phyloP scores from a whole-genome alignment of 441 rosid genomes.

The Eutrema salsugineum region DNA sequence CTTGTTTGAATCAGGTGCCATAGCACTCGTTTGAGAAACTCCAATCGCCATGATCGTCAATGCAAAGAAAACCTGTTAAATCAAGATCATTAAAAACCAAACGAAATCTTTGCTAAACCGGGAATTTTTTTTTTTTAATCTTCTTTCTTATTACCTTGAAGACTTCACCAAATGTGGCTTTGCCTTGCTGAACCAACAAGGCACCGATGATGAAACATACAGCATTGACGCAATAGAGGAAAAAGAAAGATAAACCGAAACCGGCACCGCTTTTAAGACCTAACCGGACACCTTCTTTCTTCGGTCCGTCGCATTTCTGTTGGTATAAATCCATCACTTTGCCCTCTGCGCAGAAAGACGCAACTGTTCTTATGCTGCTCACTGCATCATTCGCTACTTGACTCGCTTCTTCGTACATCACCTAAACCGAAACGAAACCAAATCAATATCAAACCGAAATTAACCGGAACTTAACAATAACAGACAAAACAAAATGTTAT shows the following conservation, averaged over 20 bases:
- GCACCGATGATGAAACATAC: conserved; percentile 61
- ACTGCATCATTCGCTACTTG: conserved; percentile 31
- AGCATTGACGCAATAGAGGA: conserved; percentile 47
- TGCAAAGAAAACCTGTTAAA: conserved; percentile 66
- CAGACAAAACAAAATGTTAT: not conserved
- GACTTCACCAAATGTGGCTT: conserved; percentile 55
- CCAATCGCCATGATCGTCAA: conserved; percentile 54
- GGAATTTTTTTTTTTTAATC: not conserved
- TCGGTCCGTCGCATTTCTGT: conserved; percentile 56
- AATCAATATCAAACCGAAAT: conserved; percentile 21
- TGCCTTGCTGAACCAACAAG: conserved; percentile 39
- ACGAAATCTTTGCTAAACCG: not conserved
- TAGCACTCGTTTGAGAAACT: conserved; percentile 59
- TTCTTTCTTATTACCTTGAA: conserved; percentile 42
- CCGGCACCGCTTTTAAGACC: conserved; percentile 61
- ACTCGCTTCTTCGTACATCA: conserved; percentile 29
- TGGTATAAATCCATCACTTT: conserved; percentile 61
- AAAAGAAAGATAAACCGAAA: conserved; percentile 56
- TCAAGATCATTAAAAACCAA: not conserved
- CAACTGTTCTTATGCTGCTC: conserved; percentile 35
- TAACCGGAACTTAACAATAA: conserved; percentile 7
- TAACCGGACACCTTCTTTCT: conserved; percentile 41
- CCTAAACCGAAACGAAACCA: not conserved
- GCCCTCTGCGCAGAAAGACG: conserved; percentile 68
- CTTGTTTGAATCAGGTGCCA: conserved; percentile 58